Percentiles rank a stretch among this genome's conserved stretches.
phyloP scores from a whole-genome alignment of 2,329 filamentous ascomycete genomes.

The Nigrospora sphaerica region DNA sequence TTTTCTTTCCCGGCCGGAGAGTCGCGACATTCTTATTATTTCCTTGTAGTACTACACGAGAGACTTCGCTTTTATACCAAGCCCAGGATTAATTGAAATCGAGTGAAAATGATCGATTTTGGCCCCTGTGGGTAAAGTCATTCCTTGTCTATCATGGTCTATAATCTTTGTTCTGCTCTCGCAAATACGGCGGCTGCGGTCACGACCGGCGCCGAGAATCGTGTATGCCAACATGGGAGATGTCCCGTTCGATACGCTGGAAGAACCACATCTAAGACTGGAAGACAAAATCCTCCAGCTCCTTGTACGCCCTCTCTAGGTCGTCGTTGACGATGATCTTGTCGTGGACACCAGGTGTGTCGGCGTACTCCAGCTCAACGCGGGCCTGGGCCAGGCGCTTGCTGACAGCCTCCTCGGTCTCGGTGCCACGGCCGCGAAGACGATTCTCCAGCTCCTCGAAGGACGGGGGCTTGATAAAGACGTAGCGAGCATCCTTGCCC shows the following conservation, averaged over 20 bases:
- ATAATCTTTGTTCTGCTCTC: no score
- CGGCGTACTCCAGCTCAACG: constrained; percentile 67
- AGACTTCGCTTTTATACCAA: constrained; percentile 23
- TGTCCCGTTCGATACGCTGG: no score
- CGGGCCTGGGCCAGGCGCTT: constrained; percentile 66
- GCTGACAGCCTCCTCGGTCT: constrained; percentile 63
- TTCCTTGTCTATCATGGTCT: no score
- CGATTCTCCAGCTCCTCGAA: constrained; percentile 67
- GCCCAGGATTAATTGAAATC: constrained; percentile 30
- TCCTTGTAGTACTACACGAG: constrained; percentile 35
- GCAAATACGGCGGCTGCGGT: no score
- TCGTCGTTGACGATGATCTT: constrained; percentile 59
- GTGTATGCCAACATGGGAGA: no score
- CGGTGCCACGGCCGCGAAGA: constrained; percentile 69
- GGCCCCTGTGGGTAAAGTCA: no score
- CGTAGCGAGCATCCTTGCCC: constrained; percentile 66
- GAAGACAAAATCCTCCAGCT: constrained; percentile 44
- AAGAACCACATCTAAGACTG: constrained; percentile 11
- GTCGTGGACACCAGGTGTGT: constrained; percentile 60
- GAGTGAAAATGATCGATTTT: constrained; percentile 8
- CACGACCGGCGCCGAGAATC: no score
- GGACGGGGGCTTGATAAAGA: constrained; percentile 79
- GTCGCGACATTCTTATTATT: constrained; percentile 35
- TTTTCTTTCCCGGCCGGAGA: constrained; percentile 22
- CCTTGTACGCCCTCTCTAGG: constrained; percentile 42